These are phyloP conservation scores for Fraxinus nigra DNA, from an alignment of 305 asterid genomes.

Conservation along the genomic window DNA sequence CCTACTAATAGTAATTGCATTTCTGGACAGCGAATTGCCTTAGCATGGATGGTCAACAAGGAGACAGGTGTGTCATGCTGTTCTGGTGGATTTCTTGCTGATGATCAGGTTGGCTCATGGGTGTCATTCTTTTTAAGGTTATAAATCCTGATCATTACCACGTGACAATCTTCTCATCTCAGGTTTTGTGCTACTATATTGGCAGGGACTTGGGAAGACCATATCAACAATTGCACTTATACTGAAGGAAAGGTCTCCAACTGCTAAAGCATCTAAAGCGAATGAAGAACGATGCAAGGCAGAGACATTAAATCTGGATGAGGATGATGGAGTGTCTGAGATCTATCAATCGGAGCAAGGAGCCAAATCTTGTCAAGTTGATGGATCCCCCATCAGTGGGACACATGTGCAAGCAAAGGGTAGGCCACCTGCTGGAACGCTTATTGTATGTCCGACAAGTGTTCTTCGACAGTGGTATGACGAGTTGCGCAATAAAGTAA, in stretches of 20 bases:
- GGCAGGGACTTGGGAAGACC: conserved; percentile 98
- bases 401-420: conserved; percentile 50
- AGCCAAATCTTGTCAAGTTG: conserved; percentile 34
- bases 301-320: conserved; percentile 88
- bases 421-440: conserved; percentile 94
- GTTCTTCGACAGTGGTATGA: conserved; percentile 99
- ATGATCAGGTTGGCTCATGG: conserved; percentile 77
- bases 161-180: conserved; percentile 20
- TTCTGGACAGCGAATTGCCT: conserved; percentile 80
- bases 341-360: conserved; percentile 28
- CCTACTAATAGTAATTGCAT: conserved; percentile 26
- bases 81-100: conserved; percentile 99
- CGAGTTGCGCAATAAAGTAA: conserved; percentile 83
- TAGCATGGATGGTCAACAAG: conserved; percentile 96
- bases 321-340: conserved; percentile 56
- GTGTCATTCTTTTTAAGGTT: conserved; percentile 17
- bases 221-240: conserved; percentile 94
- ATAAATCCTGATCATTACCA: not conserved
- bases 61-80: conserved; percentile 81
- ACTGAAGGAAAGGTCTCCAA: conserved; percentile 81
- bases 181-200: conserved; percentile 17
- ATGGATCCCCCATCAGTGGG: conserved; percentile 30
- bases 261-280: conserved; percentile 42
- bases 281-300: conserved; percentile 44
- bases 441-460: conserved; percentile 96